Conservation (phyloP, 768 basidiomycete genomes). For the Dacryopinax spathularia region DNA sequence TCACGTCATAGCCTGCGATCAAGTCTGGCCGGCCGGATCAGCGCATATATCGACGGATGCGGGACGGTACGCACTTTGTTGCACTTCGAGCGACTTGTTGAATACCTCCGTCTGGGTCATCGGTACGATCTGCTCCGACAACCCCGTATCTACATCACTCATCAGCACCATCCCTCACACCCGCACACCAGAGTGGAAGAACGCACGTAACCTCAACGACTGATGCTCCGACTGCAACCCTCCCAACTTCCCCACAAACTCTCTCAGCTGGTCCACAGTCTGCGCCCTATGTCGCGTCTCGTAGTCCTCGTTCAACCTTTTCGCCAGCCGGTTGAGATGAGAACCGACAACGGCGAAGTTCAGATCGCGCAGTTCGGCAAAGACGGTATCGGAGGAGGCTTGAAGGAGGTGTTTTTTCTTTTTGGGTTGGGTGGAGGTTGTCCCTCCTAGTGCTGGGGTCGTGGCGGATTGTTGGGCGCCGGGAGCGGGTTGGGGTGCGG, state of each 20-base stretch:
- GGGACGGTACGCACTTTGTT: conserved; percentile 56
- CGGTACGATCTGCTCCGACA: conserved; percentile 83
- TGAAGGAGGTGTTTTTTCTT: conserved; percentile 83
- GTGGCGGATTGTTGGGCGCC: conserved; percentile 42
- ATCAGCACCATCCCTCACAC: background rate
- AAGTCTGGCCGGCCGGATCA: conserved; percentile 45
- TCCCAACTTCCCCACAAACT: conserved; percentile 90
- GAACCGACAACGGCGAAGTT: conserved; percentile 86
- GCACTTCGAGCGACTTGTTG: conserved; percentile 83
- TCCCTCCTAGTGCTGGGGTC: conserved; percentile 18
- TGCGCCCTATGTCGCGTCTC: conserved; percentile 79
- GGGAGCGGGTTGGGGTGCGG: conserved; percentile 25
- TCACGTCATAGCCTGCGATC: conserved; percentile 79
- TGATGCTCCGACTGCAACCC: conserved; percentile 88
- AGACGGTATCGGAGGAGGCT: conserved; percentile 63
- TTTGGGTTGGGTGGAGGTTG: conserved; percentile 36
- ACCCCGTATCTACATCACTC: conserved; percentile 58
- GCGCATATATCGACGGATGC: background rate
- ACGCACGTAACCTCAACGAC: conserved; percentile 72
- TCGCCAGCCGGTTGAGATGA: conserved; percentile 65
- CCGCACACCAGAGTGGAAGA: background rate
- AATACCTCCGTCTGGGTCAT: conserved; percentile 76
- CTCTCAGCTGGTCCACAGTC: conserved; percentile 78
- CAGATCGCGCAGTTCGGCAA: conserved; percentile 69
- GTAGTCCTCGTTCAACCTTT: conserved; percentile 80